phyloP scores from a whole-genome alignment of 257 asterid genomes.

The Nicotiana knightiana region DNA sequence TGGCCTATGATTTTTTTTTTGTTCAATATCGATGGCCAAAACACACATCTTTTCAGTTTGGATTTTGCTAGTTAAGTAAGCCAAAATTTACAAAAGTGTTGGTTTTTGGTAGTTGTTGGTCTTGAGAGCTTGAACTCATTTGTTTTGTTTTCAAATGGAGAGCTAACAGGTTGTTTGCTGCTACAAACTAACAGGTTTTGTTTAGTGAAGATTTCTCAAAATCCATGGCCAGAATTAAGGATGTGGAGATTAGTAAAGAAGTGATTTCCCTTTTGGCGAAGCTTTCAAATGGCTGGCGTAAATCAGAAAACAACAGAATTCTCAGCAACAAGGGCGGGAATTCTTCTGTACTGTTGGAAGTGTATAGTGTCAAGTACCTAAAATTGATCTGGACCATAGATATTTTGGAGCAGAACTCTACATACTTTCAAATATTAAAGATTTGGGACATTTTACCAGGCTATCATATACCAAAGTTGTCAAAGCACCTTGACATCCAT shows the following conservation, averaged over 20 bases:
- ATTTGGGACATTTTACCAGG: slow-evolving; percentile 38
- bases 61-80: neutral
- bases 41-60: neutral
- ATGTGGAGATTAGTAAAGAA: slow-evolving; percentile 19
- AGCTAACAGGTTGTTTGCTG: neutral
- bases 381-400: slow-evolving; percentile 45
- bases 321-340: neutral
- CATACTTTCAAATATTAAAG: slow-evolving; percentile 33
- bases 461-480: slow-evolving; percentile 21
- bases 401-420: slow-evolving; percentile 21
- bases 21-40: too few species aligned
- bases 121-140: too few species aligned
- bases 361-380: slow-evolving; percentile 21
- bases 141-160: neutral
- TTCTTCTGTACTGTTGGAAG: slow-evolving; percentile 29
- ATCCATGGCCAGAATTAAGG: slow-evolving; percentile 25
- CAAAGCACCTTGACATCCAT: neutral
- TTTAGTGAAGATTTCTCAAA: slow-evolving; percentile 30
- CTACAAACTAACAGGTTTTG: slow-evolving; percentile 18
- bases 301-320: slow-evolving; percentile 10
- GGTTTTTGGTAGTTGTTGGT: neutral
- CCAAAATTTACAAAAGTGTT: neutral
- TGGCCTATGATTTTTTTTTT: too few species aligned
- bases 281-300: slow-evolving; percentile 53
- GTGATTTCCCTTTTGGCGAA: slow-evolving; percentile 31